phyloP scores from a whole-genome alignment of 805 yeast species.

The Saccharomycopsis sp. region DNA sequence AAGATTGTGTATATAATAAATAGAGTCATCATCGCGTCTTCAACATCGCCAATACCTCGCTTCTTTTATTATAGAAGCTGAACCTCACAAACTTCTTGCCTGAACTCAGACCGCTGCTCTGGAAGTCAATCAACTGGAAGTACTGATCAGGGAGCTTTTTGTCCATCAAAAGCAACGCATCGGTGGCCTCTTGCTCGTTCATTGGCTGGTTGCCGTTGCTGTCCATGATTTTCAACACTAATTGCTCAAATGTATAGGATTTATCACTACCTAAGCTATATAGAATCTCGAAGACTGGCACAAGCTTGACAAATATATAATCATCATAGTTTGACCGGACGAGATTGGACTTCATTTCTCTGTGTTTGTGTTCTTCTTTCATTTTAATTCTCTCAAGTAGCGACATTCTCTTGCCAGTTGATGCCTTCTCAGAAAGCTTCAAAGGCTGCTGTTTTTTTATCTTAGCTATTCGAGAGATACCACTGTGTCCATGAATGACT shows the following conservation, averaged over 20 bases:
- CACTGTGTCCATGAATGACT: background rate
- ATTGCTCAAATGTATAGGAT: constrained; percentile 2
- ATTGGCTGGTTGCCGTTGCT: background rate
- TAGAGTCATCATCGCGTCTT: background rate
- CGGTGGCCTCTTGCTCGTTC: background rate
- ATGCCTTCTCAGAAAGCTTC: background rate
- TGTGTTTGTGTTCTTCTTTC: constrained; percentile 6
- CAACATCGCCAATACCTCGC: background rate
- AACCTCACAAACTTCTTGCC: constrained; percentile 5
- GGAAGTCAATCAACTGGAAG: background rate
- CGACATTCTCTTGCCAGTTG: background rate
- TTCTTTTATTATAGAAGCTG: constrained; percentile 13
- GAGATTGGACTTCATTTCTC: background rate
- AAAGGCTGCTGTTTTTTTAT: background rate
- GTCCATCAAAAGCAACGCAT: background rate
- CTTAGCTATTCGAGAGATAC: background rate
- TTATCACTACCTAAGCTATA: constrained; percentile 6
- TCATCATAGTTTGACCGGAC: background rate
- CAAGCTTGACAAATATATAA: background rate
- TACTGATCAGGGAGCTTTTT: background rate
- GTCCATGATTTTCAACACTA: constrained; percentile 9
- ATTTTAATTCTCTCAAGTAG: constrained; percentile 13
- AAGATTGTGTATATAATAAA: too few species aligned
- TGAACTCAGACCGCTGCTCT: background rate
- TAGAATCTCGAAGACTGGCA: constrained; percentile 11